These are phyloP conservation scores for Colletotrichum trifolii DNA, from an alignment of 2,329 filamentous ascomycete species.

Conservation along the genomic window DNA sequence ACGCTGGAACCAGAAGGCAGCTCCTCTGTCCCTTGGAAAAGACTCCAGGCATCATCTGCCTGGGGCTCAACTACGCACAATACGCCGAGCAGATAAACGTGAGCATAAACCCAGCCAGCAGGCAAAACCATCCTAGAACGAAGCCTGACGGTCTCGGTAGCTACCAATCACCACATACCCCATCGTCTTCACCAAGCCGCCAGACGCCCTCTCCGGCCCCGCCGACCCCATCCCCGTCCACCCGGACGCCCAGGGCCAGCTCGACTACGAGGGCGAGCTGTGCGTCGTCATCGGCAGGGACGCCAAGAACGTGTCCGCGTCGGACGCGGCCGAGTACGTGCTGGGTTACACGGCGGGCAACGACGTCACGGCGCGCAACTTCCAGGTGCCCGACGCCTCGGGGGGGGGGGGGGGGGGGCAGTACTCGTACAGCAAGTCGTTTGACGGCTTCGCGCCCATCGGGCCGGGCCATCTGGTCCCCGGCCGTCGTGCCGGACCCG, in stretches of 20 bases:
- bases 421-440: conserved; percentile 63
- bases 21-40: conserved; percentile 34
- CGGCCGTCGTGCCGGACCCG: conserved; percentile 42
- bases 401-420: no score
- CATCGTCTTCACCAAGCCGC: conserved; percentile 39
- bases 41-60: conserved; percentile 40
- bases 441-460: conserved; percentile 63
- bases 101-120: not conserved
- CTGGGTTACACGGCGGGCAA: conserved; percentile 68
- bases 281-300: conserved; percentile 60
- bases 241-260: conserved; percentile 52
- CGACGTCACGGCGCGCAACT: conserved; percentile 61
- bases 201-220: conserved; percentile 33
- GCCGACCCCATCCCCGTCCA: conserved; percentile 41
- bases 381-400: conserved; percentile 55
- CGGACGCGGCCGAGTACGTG: conserved; percentile 61
- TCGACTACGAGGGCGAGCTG: conserved; percentile 64
- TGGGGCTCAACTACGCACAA: conserved; percentile 42
- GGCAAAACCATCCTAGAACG: not conserved
- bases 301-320: conserved; percentile 59
- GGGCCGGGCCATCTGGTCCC: conserved; percentile 51
- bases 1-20: not conserved
- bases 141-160: not conserved
- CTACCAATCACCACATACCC: conserved; percentile 33
- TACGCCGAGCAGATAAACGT: conserved; percentile 42